Percentiles rank a stretch among this genome's conserved stretches.
phyloP scores from a whole-genome alignment of 2,329 filamentous ascomycete genomes.

The Xylariaceae sp. region DNA sequence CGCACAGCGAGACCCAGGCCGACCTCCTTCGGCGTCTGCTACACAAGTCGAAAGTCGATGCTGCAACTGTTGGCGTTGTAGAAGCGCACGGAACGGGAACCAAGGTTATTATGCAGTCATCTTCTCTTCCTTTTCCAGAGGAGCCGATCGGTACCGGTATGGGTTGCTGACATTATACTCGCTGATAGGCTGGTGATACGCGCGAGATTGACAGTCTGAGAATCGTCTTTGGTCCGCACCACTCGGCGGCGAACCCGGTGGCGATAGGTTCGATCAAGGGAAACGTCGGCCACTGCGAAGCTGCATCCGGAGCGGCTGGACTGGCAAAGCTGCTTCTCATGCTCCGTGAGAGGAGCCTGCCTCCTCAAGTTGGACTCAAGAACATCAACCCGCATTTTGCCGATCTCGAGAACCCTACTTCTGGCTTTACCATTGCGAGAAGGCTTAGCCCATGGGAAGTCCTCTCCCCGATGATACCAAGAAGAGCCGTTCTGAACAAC shows the following conservation, averaged over 20 bases:
- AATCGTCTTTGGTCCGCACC: conserved; percentile 14
- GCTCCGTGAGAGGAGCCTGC: conserved; percentile 14
- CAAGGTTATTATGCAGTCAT: no score
- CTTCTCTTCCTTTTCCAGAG: no score
- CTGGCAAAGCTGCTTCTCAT: conserved; percentile 20
- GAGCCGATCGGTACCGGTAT: no score
- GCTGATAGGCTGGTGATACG: conserved; percentile 57
- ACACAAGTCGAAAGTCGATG: conserved; percentile 12
- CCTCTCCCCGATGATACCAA: conserved; percentile 3
- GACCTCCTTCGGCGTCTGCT: conserved; percentile 26
- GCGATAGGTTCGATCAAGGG: conserved; percentile 21
- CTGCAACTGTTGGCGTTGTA: conserved; percentile 14
- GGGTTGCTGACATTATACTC: no score
- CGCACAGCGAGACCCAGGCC: conserved; percentile 25
- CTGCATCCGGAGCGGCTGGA: conserved; percentile 19
- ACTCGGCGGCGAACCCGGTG: conserved; percentile 41
- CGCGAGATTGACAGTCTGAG: conserved; percentile 41
- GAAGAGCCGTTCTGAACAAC: conserved; percentile 27
- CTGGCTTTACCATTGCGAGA: conserved; percentile 3
- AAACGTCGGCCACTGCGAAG: conserved; percentile 19
- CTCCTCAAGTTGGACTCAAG: conserved; percentile 15
- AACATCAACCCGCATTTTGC: conserved; percentile 20
- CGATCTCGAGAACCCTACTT: not conserved
- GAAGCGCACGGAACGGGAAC: conserved; percentile 8
- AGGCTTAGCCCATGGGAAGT: conserved; percentile 3